Conservation (phyloP, 192 early-diverging fungal genomes). For the Umbelopsis vinacea region DNA sequence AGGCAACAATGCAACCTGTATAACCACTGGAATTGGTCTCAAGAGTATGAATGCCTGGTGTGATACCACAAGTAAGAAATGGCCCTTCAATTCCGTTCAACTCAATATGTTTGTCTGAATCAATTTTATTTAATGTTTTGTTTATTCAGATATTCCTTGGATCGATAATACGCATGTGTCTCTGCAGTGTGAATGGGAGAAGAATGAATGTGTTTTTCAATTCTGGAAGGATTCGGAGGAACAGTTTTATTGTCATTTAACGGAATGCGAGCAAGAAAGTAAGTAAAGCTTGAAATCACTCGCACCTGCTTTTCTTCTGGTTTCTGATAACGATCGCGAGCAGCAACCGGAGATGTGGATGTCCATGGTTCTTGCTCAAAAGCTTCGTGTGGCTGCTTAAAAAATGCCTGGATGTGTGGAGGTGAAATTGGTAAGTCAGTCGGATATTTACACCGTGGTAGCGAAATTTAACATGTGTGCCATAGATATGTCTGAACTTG, state of each 20-base stretch:
- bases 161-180: slow-evolving; percentile 66
- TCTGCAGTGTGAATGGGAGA: slow-evolving; percentile 42
- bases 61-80: slow-evolving; percentile 40
- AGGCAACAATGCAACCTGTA: slow-evolving; percentile 38
- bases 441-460: background rate
- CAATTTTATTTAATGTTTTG: too few relatives aligned
- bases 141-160: slow-evolving; percentile 40
- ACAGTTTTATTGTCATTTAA: slow-evolving; percentile 84
- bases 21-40: slow-evolving; percentile 39
- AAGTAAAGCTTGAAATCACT: background rate
- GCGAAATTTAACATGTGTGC: too few relatives aligned
- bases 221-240: slow-evolving; percentile 85
- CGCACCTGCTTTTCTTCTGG: too few relatives aligned
- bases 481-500: slow-evolving; percentile 41
- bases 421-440: slow-evolving; percentile 53
- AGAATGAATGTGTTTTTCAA: slow-evolving; percentile 50
- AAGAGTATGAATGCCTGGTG: slow-evolving; percentile 45
- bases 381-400: slow-evolving; percentile 78
- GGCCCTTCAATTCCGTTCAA: background rate
- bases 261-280: slow-evolving; percentile 61
- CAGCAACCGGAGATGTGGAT: slow-evolving; percentile 28
- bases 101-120: background rate
- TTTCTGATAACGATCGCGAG: background rate
- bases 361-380: slow-evolving; percentile 58
- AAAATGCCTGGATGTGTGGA: slow-evolving; percentile 81